Percentiles rank a stretch among this genome's conserved stretches.
Conservation (phyloP, 495 filamentous ascomycete genomes). For the Neurospora tetraspora region DNA sequence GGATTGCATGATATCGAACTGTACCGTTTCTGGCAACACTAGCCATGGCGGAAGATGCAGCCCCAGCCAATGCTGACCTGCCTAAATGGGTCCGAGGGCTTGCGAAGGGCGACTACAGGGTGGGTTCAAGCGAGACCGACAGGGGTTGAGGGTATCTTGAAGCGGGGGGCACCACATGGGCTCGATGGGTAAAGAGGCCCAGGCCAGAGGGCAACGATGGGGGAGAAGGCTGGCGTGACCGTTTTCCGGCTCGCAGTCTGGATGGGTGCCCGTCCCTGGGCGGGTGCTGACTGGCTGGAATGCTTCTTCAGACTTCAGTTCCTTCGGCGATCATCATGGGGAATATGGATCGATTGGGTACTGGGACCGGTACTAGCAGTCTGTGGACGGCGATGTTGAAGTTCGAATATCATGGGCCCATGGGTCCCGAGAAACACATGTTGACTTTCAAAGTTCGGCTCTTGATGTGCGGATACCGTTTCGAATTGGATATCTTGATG, state of each 20-base stretch:
- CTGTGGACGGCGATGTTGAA: background rate
- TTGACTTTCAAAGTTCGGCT: background rate
- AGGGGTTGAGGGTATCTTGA: slow-evolving; percentile 13
- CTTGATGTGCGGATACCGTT: background rate
- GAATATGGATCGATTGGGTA: background rate
- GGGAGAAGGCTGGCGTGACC: background rate
- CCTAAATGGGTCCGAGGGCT: slow-evolving; percentile 30
- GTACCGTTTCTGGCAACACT: slow-evolving; percentile 12
- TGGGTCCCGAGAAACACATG: background rate
- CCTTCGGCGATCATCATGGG: background rate
- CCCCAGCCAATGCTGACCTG: slow-evolving; percentile 22
- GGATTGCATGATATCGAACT: background rate
- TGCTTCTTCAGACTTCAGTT: background rate
- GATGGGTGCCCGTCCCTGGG: background rate
- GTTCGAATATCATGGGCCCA: background rate
- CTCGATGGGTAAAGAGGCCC: slow-evolving; percentile 6
- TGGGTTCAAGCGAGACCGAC: slow-evolving; percentile 4
- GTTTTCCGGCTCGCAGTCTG: background rate
- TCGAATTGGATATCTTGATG: background rate
- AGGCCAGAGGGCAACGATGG: slow-evolving; percentile 7
- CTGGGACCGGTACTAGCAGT: background rate
- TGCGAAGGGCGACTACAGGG: slow-evolving; percentile 3
- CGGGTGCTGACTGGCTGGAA: background rate
- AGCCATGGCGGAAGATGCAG: slow-evolving; percentile 21
- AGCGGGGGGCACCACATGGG: slow-evolving; percentile 12